phyloP scores from a whole-genome alignment of 2,329 filamentous ascomycete species.

The Penicillium sp. region DNA sequence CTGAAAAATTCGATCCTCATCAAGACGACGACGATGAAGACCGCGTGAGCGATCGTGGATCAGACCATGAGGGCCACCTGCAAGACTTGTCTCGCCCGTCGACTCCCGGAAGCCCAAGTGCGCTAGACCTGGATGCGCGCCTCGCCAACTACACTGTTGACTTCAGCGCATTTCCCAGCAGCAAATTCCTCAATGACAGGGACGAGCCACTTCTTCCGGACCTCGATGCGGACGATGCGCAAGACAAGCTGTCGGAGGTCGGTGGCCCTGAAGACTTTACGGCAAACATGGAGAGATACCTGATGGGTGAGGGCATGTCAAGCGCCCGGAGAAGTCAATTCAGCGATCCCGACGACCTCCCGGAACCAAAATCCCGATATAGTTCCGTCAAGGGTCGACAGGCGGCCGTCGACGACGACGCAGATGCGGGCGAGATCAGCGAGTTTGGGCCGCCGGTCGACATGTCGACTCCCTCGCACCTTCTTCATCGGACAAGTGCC shows the following conservation, averaged over 20 bases:
- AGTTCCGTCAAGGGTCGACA: slow-evolving; percentile 20
- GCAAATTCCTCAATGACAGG: slow-evolving; percentile 17
- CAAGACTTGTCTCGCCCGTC: slow-evolving; percentile 13
- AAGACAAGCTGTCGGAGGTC: slow-evolving; percentile 33
- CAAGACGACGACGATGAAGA: slow-evolving; percentile 7
- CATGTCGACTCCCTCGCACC: slow-evolving; percentile 40
- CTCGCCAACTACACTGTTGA: slow-evolving; percentile 38
- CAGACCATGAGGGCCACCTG: slow-evolving; percentile 7
- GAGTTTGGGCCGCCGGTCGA: slow-evolving; percentile 40
- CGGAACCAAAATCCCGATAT: slow-evolving; percentile 12
- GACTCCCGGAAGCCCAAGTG: slow-evolving; percentile 23
- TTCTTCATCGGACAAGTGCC: slow-evolving; percentile 27
- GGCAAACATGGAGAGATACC: slow-evolving; percentile 36
- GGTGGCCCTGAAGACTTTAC: slow-evolving; percentile 41
- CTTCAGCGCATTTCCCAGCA: slow-evolving; percentile 33
- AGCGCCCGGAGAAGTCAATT: slow-evolving; percentile 11
- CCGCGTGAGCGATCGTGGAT: slow-evolving; percentile 9
- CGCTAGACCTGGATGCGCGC: slow-evolving; percentile 33
- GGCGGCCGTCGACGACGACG: slow-evolving; percentile 26
- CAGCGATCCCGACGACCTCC: slow-evolving; percentile 9
- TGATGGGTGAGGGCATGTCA: slow-evolving; percentile 25
- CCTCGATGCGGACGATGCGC: slow-evolving; percentile 17
- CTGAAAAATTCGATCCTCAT: slow-evolving; percentile 12
- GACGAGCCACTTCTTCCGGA: slow-evolving; percentile 23
- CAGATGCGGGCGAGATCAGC: slow-evolving; percentile 33